Evolutionary conservation across 1,284 basidiomycete species (phyloP).

Genomic region (Cryptococcus deneoformans): DNA sequence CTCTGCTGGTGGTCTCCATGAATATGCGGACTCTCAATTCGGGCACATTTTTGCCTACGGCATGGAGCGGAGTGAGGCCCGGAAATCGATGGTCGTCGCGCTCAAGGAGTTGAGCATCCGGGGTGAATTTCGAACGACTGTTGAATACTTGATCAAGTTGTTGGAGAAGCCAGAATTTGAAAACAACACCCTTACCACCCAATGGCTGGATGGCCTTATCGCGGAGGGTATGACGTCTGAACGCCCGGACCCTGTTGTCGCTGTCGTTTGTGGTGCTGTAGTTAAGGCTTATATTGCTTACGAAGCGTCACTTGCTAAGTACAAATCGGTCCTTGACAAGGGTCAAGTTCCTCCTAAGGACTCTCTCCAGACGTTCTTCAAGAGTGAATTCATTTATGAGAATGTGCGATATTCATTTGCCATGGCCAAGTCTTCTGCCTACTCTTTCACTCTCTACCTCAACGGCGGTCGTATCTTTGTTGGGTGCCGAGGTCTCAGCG

Average conservation of each 20-base stretch:
- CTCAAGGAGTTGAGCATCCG: constrained; percentile 98
- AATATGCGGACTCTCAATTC: constrained; percentile 98
- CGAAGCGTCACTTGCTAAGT: constrained; percentile 87
- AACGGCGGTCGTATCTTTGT: constrained; percentile 92
- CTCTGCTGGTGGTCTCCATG: constrained; percentile 93
- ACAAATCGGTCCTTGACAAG: constrained; percentile 94
- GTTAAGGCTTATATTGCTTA: constrained; percentile 90
- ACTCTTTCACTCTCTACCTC: constrained; percentile 90
- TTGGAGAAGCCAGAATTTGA: constrained; percentile 96
- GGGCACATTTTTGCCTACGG: constrained; percentile 99
- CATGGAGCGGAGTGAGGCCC: constrained; percentile 88
- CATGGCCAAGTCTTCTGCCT: constrained; percentile 83
- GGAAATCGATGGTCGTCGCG: constrained; percentile 99
- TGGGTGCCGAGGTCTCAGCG: constrained; percentile 84
- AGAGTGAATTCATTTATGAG: constrained; percentile 98
- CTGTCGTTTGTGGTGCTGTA: constrained; percentile 96
- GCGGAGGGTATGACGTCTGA: constrained; percentile 93
- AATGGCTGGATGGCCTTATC: constrained; percentile 97
- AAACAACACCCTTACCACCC: constrained; percentile 96
- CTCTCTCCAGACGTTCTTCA: constrained; percentile 94
- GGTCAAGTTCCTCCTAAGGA: constrained; percentile 93
- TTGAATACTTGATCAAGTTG: constrained; percentile 98
- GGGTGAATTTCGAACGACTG: constrained; percentile 97
- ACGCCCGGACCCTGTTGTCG: constrained; percentile 85
- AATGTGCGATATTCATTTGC: constrained; percentile 95